These are phyloP conservation scores for Neobulgaria alba DNA, from an alignment of 2,329 filamentous ascomycete genomes.

Conservation along the genomic window DNA sequence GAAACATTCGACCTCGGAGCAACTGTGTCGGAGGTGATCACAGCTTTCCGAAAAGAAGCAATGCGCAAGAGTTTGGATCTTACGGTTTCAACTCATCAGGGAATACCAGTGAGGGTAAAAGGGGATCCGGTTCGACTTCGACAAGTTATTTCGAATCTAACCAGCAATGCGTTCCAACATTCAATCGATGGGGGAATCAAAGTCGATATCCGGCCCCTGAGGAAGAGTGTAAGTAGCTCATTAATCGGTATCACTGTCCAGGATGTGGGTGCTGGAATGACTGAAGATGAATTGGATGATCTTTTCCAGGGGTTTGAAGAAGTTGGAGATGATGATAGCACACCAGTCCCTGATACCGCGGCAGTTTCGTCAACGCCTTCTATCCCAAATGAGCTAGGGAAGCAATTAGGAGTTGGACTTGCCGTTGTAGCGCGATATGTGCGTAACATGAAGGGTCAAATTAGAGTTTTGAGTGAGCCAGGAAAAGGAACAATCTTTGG, in stretches of 20 bases:
- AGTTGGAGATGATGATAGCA: slow-evolving; percentile 37
- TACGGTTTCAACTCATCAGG: slow-evolving; percentile 56
- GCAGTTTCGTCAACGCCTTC: slow-evolving; percentile 17
- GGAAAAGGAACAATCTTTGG: slow-evolving; percentile 77
- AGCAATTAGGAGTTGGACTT: slow-evolving; percentile 64
- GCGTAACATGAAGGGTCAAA: slow-evolving; percentile 83
- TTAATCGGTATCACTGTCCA: slow-evolving; percentile 67
- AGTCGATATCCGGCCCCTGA: slow-evolving; percentile 59
- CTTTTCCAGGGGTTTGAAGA: slow-evolving; percentile 52
- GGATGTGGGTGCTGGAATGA: slow-evolving; percentile 72
- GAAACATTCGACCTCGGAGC: slow-evolving; percentile 66
- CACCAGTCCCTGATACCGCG: not conserved
- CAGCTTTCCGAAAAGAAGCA: slow-evolving; percentile 65
- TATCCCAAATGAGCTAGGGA: slow-evolving; percentile 27
- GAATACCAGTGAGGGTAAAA: slow-evolving; percentile 61
- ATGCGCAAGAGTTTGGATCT: slow-evolving; percentile 68
- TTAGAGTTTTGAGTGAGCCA: slow-evolving; percentile 75
- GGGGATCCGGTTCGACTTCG: slow-evolving; percentile 76
- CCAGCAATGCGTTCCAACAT: slow-evolving; percentile 76
- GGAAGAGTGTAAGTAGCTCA: slow-evolving; percentile 43
- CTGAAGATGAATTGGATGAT: slow-evolving; percentile 44
- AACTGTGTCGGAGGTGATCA: slow-evolving; percentile 69
- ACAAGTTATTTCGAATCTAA: slow-evolving; percentile 74
- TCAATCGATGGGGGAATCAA: slow-evolving; percentile 60
- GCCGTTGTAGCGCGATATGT: slow-evolving; percentile 80